Evolutionary conservation across 208 protist species (phyloP).

Genomic region (Trypanosoma cruzi): DNA sequence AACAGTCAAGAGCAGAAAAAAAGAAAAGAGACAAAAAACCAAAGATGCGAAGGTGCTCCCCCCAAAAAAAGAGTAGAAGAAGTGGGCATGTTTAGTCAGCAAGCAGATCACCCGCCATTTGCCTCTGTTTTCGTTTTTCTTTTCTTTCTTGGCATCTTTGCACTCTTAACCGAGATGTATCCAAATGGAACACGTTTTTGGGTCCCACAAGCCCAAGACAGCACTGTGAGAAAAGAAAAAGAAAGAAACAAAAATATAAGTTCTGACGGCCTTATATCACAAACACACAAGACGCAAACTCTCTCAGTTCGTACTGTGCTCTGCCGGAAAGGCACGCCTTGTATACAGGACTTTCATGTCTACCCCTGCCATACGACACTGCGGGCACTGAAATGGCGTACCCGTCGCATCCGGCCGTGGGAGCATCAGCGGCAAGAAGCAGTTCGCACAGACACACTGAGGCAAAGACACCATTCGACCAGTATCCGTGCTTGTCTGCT

Average conservation of each 20-base stretch:
- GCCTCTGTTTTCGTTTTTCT: too few species aligned
- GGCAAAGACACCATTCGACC: not conserved
- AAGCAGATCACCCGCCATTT: too few species aligned
- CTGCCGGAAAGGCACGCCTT: slow-evolving; percentile 59
- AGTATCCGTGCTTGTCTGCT: not conserved
- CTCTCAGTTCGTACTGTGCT: slow-evolving; percentile 74
- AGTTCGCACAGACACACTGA: slow-evolving; percentile 81
- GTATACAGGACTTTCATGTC: slow-evolving; percentile 87
- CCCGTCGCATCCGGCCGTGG: slow-evolving; percentile 53
- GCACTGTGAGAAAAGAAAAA: not conserved
- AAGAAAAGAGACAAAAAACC: slow-evolving; percentile 1
- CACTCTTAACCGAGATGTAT: too few species aligned
- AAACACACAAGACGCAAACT: slow-evolving; percentile 10
- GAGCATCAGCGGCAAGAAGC: slow-evolving; percentile 54
- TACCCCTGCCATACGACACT: slow-evolving; percentile 74
- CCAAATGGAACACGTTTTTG: not conserved
- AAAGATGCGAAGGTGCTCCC: not conserved
- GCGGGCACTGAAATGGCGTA: slow-evolving; percentile 76
- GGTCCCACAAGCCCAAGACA: not conserved
- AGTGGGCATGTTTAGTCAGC: too few species aligned
- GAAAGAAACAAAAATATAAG: not conserved
- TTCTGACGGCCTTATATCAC: not conserved
- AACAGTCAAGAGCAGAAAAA: not conserved
- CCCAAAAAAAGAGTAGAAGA: too few species aligned
- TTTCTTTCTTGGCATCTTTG: too few species aligned